A percentile compares a stretch with the other conserved stretches of the same genome.
Evolutionary conservation across 2,329 filamentous ascomycete species (phyloP).

Genomic region (Scolecobasidium constrictum): DNA sequence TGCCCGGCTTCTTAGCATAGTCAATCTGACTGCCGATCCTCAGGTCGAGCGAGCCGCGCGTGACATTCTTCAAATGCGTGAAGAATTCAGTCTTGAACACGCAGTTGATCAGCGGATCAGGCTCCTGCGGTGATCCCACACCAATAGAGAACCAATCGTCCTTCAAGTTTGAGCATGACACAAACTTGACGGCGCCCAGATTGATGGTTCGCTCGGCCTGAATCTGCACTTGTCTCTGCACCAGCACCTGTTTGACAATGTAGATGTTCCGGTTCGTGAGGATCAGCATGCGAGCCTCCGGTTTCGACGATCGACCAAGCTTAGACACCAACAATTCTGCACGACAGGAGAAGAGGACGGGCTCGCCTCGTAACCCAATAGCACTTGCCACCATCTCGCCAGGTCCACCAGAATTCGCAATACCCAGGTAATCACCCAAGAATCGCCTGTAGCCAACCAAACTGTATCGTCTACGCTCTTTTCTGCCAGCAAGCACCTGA

Average conservation of each 20-base stretch:
- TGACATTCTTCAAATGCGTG: conserved; percentile 72
- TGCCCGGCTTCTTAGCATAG: conserved; percentile 96
- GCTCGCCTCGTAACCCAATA: conserved; percentile 64
- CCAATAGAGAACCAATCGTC: conserved; percentile 97
- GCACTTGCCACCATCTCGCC: conserved; percentile 71
- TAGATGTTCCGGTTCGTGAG: conserved; percentile 82
- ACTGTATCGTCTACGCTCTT: conserved; percentile 86
- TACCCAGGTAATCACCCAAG: conserved; percentile 86
- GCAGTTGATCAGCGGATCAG: conserved; percentile 88
- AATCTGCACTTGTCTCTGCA: conserved; percentile 74
- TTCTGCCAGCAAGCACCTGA: conserved; percentile 66
- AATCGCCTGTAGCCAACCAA: conserved; percentile 84
- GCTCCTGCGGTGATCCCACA: conserved; percentile 78
- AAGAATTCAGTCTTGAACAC: conserved; percentile 96
- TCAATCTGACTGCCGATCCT: conserved; percentile 78
- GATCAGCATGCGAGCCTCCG: conserved; percentile 73
- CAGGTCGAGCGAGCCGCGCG: conserved; percentile 70
- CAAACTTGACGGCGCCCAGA: conserved; percentile 77
- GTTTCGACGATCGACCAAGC: conserved; percentile 91
- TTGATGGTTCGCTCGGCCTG: conserved; percentile 71
- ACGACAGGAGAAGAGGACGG: conserved; percentile 78
- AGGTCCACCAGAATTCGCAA: conserved; percentile 68
- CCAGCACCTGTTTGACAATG: conserved; percentile 72
- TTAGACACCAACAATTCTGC: conserved; percentile 87
- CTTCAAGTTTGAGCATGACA: conserved; percentile 68